Conservation (phyloP, 352 stramenopile species). For the Pythium coloratum region DNA sequence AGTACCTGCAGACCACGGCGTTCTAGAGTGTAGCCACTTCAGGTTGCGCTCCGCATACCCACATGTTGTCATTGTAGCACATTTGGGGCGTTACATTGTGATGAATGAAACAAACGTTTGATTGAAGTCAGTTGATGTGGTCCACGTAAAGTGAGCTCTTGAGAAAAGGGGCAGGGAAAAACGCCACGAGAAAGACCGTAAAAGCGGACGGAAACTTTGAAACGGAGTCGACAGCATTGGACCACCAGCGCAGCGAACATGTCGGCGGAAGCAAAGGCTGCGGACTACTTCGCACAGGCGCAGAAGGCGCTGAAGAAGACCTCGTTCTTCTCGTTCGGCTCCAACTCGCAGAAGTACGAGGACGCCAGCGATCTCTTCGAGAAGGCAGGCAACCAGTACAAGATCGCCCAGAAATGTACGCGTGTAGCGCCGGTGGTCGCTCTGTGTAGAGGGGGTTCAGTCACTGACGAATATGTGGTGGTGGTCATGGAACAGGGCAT, state of each 20-base stretch:
- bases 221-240: conserved; percentile 7
- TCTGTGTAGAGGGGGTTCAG: neutral
- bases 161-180: conserved; percentile 2
- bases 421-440: neutral
- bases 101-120: conserved; percentile 9
- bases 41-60: neutral
- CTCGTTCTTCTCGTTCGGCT: conserved; percentile 95
- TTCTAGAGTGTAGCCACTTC: conserved; percentile 17
- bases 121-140: conserved; percentile 12
- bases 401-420: conserved; percentile 93
- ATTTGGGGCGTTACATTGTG: neutral
- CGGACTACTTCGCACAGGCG: conserved; percentile 79
- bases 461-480: neutral
- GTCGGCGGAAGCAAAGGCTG: conserved; percentile 73
- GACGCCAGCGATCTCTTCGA: conserved; percentile 94
- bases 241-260: conserved; percentile 27
- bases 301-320: conserved; percentile 93
- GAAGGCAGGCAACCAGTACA: conserved; percentile 96
- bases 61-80: conserved; percentile 17
- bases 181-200: neutral
- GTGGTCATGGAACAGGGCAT: conserved; percentile 49
- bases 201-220: conserved; percentile 3
- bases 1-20: conserved; percentile 31
- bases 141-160: neutral
- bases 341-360: conserved; percentile 93